Evolutionary conservation across 2,329 filamentous ascomycete genomes (phyloP).

Genomic region (Neonectria hederae): DNA sequence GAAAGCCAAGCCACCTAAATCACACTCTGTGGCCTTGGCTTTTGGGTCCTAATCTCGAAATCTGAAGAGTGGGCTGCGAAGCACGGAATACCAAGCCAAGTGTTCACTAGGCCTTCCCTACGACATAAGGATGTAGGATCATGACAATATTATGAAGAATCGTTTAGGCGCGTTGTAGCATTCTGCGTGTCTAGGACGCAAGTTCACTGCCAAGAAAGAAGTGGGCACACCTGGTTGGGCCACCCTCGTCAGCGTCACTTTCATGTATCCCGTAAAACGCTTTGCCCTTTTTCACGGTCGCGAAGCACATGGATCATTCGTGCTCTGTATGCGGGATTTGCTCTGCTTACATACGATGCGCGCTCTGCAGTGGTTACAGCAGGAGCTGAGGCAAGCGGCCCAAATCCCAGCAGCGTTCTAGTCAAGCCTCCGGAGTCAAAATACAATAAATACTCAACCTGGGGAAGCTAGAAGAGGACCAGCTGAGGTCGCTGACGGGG

Average conservation of each 20-base stretch:
- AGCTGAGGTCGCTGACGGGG: constrained; percentile 10
- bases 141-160: background rate
- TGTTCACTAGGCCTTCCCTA: background rate
- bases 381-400: background rate
- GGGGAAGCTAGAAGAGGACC: constrained; percentile 5
- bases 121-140: background rate
- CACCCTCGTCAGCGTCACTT: background rate
- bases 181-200: background rate
- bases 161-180: background rate
- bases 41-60: background rate
- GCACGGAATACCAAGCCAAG: background rate
- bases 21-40: background rate
- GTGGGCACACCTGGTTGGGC: background rate
- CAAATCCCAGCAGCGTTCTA: background rate
- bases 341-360: background rate
- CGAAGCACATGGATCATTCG: background rate
- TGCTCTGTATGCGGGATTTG: background rate
- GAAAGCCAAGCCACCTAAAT: background rate
- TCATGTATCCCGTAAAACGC: background rate
- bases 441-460: background rate
- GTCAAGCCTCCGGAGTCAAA: constrained; percentile 7
- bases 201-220: background rate
- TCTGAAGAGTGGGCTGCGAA: background rate
- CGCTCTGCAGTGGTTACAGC: background rate
- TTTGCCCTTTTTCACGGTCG: background rate